phyloP scores from a whole-genome alignment of 2,329 filamentous ascomycete species.

The Fonsecaea multimorphosa region DNA sequence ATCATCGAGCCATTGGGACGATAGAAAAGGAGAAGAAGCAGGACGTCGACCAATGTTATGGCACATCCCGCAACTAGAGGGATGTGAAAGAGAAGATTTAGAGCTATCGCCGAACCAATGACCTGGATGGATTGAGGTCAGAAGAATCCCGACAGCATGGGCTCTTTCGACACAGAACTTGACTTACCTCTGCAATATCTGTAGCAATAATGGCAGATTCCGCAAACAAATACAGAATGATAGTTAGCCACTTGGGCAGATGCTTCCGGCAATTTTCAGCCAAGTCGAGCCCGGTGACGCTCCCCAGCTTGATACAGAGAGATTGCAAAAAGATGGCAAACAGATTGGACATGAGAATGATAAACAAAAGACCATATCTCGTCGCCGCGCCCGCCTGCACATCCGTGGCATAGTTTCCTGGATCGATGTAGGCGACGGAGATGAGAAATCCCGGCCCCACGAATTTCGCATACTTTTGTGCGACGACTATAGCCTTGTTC shows the following conservation, averaged over 20 bases:
- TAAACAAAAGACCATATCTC: conserved; percentile 54
- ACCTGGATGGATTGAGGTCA: conserved; percentile 47
- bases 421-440: conserved; percentile 58
- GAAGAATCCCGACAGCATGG: not conserved
- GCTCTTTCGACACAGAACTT: not conserved
- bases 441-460: conserved; percentile 57
- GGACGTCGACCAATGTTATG: conserved; percentile 63
- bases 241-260: conserved; percentile 69
- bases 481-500: conserved; percentile 38
- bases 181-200: conserved; percentile 69
- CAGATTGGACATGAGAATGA: conserved; percentile 56
- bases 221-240: conserved; percentile 65
- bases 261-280: conserved; percentile 70
- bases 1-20: conserved; percentile 59
- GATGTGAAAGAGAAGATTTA: conserved; percentile 61
- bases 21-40: conserved; percentile 64
- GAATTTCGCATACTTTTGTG: conserved; percentile 51
- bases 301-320: conserved; percentile 66
- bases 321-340: conserved; percentile 57
- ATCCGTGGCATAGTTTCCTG: conserved; percentile 58
- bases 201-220: conserved; percentile 74
- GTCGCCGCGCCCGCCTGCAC: conserved; percentile 55
- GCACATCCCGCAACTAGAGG: conserved; percentile 63
- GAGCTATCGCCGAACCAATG: conserved; percentile 62
- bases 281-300: conserved; percentile 70